Evolutionary conservation across 2,329 filamentous ascomycete species (phyloP), one percentile per base, ranked within the genome.

Genomic region (Fusarium zealandicum): DNA sequence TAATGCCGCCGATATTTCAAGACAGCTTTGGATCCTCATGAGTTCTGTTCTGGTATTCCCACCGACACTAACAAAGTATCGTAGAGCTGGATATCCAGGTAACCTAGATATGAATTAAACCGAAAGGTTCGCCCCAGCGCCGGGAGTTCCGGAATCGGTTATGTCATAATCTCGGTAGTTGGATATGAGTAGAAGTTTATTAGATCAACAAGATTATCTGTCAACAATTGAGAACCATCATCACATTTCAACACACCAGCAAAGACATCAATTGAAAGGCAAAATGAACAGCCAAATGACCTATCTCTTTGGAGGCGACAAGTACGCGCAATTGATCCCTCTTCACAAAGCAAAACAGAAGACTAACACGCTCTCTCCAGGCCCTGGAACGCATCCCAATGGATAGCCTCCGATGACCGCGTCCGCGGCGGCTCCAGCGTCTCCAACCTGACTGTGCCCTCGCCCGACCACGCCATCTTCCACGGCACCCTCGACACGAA

Each of bases 381-480:
- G 53, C 76, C 77, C 17, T 90, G 88, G 87, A 72, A 78, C 17
- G 69, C 78, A 1, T 70, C 75, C 43, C 80, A 84, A 59, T 93
- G 89, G 89, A 86, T 82, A 7, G 78, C 84, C 12, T 87, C 84
- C 46, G 89, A 93, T 71, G 90, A 93, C 72, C 80, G 86, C 25
- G 89, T 93, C n/a, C 85, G 90, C 37, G 89, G 89, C 53, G 90
- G 90, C 43, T 81, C 80, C 54, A 91, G 88, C 57, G 72, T 76
- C 49, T 86, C 83, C 27, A 72, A 78, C 56, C 70, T 85, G n/a
- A 72, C 70, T 35, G 72, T 73, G 40, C 54, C 68, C 16, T 50
- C 59, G 10, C 61, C 64, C 36, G 57, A 68, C 43, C 57, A 57
- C 72, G 85, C 87, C 72, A 49, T 80, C 73, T 92, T 93, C 74